Conservation (phyloP, 805 yeast species). For the Yarrowia bubula region DNA sequence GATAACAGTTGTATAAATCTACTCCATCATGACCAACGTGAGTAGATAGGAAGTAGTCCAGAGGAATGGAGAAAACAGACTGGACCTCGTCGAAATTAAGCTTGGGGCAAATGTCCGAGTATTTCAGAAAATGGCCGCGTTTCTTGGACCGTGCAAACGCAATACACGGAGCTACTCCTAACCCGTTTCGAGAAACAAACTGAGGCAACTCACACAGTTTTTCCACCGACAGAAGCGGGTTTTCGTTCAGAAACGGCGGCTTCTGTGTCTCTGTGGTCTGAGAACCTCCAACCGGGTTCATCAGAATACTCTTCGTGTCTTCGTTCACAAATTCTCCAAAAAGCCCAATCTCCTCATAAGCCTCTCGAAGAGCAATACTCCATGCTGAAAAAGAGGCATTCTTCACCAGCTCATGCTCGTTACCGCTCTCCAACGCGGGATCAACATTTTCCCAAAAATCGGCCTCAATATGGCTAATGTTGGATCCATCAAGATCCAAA, state of each 20-base stretch:
- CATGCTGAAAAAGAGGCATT: slow-evolving; percentile 67
- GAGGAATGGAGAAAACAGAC: slow-evolving; percentile 27
- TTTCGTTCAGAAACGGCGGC: not conserved
- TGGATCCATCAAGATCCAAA: slow-evolving; percentile 30
- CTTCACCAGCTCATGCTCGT: slow-evolving; percentile 57
- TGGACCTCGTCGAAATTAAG: slow-evolving; percentile 30
- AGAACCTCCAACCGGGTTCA: slow-evolving; percentile 50
- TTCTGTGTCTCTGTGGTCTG: slow-evolving; percentile 47
- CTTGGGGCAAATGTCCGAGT: slow-evolving; percentile 27
- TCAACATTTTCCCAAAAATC: slow-evolving; percentile 38
- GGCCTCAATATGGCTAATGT: slow-evolving; percentile 9
- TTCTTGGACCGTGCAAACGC: slow-evolving; percentile 41
- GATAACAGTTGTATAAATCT: slow-evolving; percentile 1
- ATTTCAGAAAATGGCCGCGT: not conserved
- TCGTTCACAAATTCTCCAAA: slow-evolving; percentile 44
- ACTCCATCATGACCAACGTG: not conserved
- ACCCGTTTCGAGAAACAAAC: slow-evolving; percentile 68
- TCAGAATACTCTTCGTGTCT: slow-evolving; percentile 65
- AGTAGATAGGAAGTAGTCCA: slow-evolving; percentile 16
- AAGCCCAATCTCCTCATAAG: slow-evolving; percentile 77
- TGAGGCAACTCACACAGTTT: slow-evolving; percentile 61
- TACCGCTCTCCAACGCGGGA: slow-evolving; percentile 56
- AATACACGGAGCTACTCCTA: slow-evolving; percentile 70
- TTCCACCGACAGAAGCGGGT: slow-evolving; percentile 52
- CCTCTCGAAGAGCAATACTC: slow-evolving; percentile 71